Evolutionary conservation across 768 basidiomycete species (phyloP).

Genomic region (Trametes cingulata): DNA sequence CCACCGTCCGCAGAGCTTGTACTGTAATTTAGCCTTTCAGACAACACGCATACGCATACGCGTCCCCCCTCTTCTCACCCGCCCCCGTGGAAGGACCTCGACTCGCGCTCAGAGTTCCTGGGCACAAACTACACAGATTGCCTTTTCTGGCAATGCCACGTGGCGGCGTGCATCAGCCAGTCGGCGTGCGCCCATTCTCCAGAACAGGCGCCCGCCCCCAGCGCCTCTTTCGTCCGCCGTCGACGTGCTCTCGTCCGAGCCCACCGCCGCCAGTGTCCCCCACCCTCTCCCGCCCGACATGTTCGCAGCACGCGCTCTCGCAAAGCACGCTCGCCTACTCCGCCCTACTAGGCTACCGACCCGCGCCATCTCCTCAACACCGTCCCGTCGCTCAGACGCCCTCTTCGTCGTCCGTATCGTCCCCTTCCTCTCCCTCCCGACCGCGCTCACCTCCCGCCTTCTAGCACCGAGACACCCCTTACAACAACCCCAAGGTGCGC

Average conservation of each 20-base stretch:
- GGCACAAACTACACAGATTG: not conserved
- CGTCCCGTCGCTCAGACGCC: slow-evolving; percentile 68
- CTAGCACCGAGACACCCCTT: slow-evolving; percentile 91
- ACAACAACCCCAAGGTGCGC: slow-evolving; percentile 90
- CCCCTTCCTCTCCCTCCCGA: slow-evolving; percentile 52
- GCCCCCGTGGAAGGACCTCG: too few species aligned
- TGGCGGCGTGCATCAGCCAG: slow-evolving; percentile 2
- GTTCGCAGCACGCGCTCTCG: slow-evolving; percentile 29
- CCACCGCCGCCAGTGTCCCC: not conserved
- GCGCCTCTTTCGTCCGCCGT: slow-evolving; percentile 5
- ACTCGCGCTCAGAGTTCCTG: too few species aligned
- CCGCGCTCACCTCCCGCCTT: slow-evolving; percentile 12
- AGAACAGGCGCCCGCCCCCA: not conserved
- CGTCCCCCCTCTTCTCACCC: not conserved
- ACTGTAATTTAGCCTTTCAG: slow-evolving; percentile 7
- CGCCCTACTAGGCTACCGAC: slow-evolving; percentile 6
- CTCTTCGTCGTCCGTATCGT: slow-evolving; percentile 76
- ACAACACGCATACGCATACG: too few species aligned
- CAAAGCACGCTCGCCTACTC: slow-evolving; percentile 18
- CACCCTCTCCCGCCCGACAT: slow-evolving; percentile 17
- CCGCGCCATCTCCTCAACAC: slow-evolving; percentile 40
- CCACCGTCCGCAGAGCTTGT: not conserved
- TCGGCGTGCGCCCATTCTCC: slow-evolving; percentile 11
- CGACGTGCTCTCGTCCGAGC: not conserved
- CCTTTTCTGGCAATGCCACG: slow-evolving; percentile 6